Evolutionary conservation across 306 rosid species (phyloP).

Genomic region (Lupinus albus): DNA sequence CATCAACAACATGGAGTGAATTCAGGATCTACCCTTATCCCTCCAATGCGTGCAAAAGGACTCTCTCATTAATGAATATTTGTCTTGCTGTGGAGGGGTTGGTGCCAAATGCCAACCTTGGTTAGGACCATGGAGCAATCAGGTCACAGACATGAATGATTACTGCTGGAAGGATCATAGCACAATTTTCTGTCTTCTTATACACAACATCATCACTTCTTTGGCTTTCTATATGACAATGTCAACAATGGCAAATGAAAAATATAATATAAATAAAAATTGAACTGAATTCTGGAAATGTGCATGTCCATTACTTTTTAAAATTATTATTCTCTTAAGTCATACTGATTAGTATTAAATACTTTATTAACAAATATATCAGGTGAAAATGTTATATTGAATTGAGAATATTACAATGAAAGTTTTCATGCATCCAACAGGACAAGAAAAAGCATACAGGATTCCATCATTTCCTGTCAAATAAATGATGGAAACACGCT

Average conservation of each 20-base stretch:
- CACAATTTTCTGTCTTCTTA: slow-evolving; percentile 1
- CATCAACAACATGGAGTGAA: slow-evolving; percentile 1
- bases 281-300: background rate
- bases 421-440: background rate
- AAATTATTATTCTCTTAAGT: too few relatives aligned
- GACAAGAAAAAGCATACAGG: background rate
- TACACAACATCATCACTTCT: too few relatives aligned
- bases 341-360: background rate
- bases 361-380: background rate
- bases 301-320: too few relatives aligned
- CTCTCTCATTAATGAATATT: background rate
- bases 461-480: background rate
- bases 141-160: slow-evolving; percentile 29
- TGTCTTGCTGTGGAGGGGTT: background rate
- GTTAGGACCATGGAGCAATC: background rate
- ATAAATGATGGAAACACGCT: background rate
- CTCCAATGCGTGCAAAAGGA: background rate
- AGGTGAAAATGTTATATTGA: background rate
- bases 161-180: slow-evolving; percentile 14
- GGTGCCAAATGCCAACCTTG: background rate
- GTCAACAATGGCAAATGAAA: slow-evolving; percentile 23
- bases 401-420: background rate
- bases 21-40: background rate
- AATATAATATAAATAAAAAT: too few relatives aligned
- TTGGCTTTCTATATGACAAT: background rate